Conservation (phyloP, 768 basidiomycete genomes). For the Asterophora lycoperdoides region DNA sequence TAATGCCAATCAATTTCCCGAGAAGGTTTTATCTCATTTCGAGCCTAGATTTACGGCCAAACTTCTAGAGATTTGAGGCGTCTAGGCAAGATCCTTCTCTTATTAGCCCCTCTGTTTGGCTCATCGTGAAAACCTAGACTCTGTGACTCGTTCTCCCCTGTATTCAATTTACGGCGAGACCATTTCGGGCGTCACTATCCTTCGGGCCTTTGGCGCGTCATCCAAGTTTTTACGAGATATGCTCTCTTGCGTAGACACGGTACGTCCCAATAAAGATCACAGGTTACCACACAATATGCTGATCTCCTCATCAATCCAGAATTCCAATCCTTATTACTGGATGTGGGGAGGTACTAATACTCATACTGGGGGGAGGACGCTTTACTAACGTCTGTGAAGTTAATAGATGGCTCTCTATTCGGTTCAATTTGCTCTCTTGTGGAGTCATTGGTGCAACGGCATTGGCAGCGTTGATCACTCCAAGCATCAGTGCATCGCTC, state of each 20-base stretch:
- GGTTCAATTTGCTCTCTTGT: slow-evolving; percentile 80
- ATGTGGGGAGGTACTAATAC: slow-evolving; percentile 71
- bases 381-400: slow-evolving; percentile 37
- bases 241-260: slow-evolving; percentile 77
- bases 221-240: slow-evolving; percentile 85
- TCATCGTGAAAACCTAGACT: slow-evolving; percentile 20
- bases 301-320: slow-evolving; percentile 23
- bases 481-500: slow-evolving; percentile 70
- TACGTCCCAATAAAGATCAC: slow-evolving; percentile 29
- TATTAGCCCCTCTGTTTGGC: background rate
- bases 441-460: slow-evolving; percentile 71
- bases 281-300: background rate
- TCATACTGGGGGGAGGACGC: background rate
- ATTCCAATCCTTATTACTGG: slow-evolving; percentile 80
- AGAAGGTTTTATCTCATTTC: background rate
- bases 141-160: slow-evolving; percentile 35
- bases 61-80: slow-evolving; percentile 85
- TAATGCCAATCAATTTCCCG: slow-evolving; percentile 10
- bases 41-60: slow-evolving; percentile 51
- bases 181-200: slow-evolving; percentile 38
- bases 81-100: slow-evolving; percentile 43
- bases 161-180: slow-evolving; percentile 45
- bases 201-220: slow-evolving; percentile 85
- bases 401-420: slow-evolving; percentile 85
- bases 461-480: slow-evolving; percentile 59